These are phyloP conservation scores for Colletotrichum lini DNA, from an alignment of 2,329 filamentous ascomycete genomes.

Conservation along the genomic window DNA sequence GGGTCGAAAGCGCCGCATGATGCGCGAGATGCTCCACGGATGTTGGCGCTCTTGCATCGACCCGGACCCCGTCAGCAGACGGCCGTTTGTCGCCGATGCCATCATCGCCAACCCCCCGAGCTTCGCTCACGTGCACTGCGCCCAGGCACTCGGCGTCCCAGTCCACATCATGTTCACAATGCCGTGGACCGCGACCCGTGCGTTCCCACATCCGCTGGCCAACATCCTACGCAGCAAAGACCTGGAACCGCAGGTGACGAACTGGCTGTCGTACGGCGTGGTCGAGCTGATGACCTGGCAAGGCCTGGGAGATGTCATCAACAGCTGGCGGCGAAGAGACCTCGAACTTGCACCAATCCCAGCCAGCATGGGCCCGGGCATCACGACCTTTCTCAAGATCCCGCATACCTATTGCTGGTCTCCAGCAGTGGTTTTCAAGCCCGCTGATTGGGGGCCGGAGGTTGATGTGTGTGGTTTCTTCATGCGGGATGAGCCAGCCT, in stretches of 20 bases:
- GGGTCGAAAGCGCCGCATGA: conserved; percentile 50
- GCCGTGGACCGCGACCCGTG: conserved; percentile 81
- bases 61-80: conserved; percentile 8
- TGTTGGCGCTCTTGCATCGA: conserved; percentile 46
- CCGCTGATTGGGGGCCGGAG: conserved; percentile 73
- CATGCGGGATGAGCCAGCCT: conserved; percentile 72
- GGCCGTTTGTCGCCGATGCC: conserved; percentile 63
- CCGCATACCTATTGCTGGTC: no score
- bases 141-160: conserved; percentile 59
- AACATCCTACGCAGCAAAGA: conserved; percentile 71
- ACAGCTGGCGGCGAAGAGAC: conserved; percentile 78
- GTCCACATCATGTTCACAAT: conserved; percentile 70
- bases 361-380: conserved; percentile 78
- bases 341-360: conserved; percentile 77
- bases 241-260: conserved; percentile 70
- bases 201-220: conserved; percentile 80
- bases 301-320: conserved; percentile 55
- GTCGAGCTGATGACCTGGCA: conserved; percentile 86
- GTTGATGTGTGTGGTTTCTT: conserved; percentile 75
- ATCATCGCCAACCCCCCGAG: conserved; percentile 66
- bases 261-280: conserved; percentile 79
- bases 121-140: conserved; percentile 63
- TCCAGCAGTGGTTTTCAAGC: conserved; percentile 67
- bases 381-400: conserved; percentile 70
- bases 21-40: conserved; percentile 44